Percentiles rank a stretch among this genome's conserved stretches.
These are phyloP conservation scores for Pseudozyma sp. DNA, from an alignment of 1,284 basidiomycete genomes.

Conservation along the genomic window DNA sequence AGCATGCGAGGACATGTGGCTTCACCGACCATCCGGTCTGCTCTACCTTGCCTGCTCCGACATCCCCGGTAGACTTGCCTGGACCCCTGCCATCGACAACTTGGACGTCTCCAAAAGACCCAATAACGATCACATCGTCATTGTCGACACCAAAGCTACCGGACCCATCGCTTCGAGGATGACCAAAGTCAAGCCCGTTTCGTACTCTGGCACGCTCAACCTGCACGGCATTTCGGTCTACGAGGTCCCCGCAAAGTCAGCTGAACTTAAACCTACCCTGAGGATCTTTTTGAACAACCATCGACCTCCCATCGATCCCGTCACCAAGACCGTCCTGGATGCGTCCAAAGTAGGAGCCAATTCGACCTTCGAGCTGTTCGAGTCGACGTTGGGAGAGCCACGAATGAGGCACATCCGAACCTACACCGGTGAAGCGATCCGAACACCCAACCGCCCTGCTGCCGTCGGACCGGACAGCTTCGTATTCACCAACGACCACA, in stretches of 20 bases:
- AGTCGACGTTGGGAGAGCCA: slow-evolving; percentile 72
- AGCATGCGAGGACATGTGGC: slow-evolving; percentile 59
- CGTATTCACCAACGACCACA: slow-evolving; percentile 61
- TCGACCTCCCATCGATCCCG: slow-evolving; percentile 47
- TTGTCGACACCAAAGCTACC: slow-evolving; percentile 75
- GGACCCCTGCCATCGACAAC: slow-evolving; percentile 72
- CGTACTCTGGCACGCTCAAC: slow-evolving; percentile 71
- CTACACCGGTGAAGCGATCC: slow-evolving; percentile 73
- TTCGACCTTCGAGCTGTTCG: slow-evolving; percentile 79
- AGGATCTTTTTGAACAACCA: slow-evolving; percentile 61
- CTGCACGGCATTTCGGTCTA: slow-evolving; percentile 79
- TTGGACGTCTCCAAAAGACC: slow-evolving; percentile 61
- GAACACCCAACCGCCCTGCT: slow-evolving; percentile 78
- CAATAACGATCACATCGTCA: slow-evolving; percentile 69
- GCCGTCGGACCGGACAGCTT: slow-evolving; percentile 70
- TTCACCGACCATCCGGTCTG: slow-evolving; percentile 71
- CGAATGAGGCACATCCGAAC: slow-evolving; percentile 75
- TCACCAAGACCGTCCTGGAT: slow-evolving; percentile 29
- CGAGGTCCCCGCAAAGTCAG: slow-evolving; percentile 48
- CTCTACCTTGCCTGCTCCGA: slow-evolving; percentile 80
- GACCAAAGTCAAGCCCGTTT: slow-evolving; percentile 72
- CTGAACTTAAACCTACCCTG: slow-evolving; percentile 44
- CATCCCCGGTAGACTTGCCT: slow-evolving; percentile 72
- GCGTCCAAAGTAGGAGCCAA: slow-evolving; percentile 74
- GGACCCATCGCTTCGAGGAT: slow-evolving; percentile 71